These are phyloP conservation scores for Arthroderma sp. DNA, from an alignment of 2,329 filamentous ascomycete genomes.

Conservation along the genomic window DNA sequence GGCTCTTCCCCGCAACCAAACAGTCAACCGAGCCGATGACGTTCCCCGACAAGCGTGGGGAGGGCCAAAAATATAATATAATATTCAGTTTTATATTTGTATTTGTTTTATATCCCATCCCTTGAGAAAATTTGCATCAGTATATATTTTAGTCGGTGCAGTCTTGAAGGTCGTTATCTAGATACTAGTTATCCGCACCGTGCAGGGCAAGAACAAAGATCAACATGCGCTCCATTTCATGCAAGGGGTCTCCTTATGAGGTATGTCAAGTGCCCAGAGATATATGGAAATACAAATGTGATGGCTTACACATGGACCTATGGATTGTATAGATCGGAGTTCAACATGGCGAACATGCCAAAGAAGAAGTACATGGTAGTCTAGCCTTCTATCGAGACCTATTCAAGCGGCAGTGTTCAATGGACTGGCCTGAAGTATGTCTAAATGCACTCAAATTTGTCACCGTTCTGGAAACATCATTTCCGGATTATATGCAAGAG, in stretches of 20 bases:
- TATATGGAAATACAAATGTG: background rate
- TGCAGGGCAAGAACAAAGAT: background rate
- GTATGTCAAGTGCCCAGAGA: slow-evolving; percentile 8
- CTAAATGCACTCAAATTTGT: slow-evolving; percentile 33
- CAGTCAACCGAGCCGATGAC: too few species aligned
- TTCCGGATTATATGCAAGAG: slow-evolving; percentile 20
- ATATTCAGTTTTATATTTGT: too few species aligned
- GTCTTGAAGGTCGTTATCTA: too few species aligned
- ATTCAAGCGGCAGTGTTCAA: slow-evolving; percentile 19
- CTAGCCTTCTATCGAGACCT: slow-evolving; percentile 17
- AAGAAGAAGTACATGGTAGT: slow-evolving; percentile 16
- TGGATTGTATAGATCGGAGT: slow-evolving; percentile 15
- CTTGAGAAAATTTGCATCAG: too few species aligned
- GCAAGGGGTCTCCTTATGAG: slow-evolving; percentile 17
- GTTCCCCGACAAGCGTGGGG: too few species aligned
- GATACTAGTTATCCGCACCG: slow-evolving; percentile 11
- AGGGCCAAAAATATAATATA: too few species aligned
- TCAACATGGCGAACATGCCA: slow-evolving; percentile 17
- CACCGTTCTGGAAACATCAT: slow-evolving; percentile 22
- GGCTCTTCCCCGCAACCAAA: too few species aligned
- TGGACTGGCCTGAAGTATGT: slow-evolving; percentile 37
- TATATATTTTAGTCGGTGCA: too few species aligned
- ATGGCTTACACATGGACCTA: background rate
- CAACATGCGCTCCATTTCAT: slow-evolving; percentile 16
- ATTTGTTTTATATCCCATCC: too few species aligned